These are phyloP conservation scores for Dendrocalamus sinicus DNA, from an alignment of 176 grass and related monocot genomes.

Conservation along the genomic window DNA sequence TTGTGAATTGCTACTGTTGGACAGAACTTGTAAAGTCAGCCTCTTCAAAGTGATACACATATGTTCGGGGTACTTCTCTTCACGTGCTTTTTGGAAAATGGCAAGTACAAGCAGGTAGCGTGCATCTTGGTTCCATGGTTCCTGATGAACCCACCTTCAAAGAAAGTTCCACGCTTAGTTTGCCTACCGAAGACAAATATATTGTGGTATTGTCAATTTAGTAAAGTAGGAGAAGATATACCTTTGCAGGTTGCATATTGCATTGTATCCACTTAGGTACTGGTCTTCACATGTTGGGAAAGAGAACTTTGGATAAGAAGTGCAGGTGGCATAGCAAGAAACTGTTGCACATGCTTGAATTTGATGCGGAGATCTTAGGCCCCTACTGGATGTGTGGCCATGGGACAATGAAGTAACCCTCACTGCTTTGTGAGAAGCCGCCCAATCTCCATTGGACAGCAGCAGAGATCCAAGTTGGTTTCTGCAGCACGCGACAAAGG, in stretches of 20 bases:
- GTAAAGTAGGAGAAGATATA: conserved; percentile 43
- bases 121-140: conserved; percentile 87
- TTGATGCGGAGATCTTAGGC: conserved; percentile 67
- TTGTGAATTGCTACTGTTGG: conserved; percentile 42
- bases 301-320: conserved; percentile 71
- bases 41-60: conserved; percentile 63
- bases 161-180: conserved; percentile 22
- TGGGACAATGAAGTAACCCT: conserved; percentile 63
- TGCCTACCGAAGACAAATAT: conserved; percentile 15
- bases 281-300: conserved; percentile 78
- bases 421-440: conserved; percentile 75
- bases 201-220: conserved; percentile 6
- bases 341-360: conserved; percentile 77
- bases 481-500: conserved; percentile 57
- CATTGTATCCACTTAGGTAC: conserved; percentile 49
- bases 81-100: conserved; percentile 79
- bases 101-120: conserved; percentile 78
- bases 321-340: conserved; percentile 74
- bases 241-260: conserved; percentile 69
- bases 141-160: conserved; percentile 78
- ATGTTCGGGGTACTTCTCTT: conserved; percentile 80
- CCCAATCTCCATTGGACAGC: conserved; percentile 76
- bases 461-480: conserved; percentile 85
- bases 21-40: conserved; percentile 67
- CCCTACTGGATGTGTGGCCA: conserved; percentile 47